Conservation (phyloP, 257 asterid genomes). For the Penstemon davidsonii region DNA sequence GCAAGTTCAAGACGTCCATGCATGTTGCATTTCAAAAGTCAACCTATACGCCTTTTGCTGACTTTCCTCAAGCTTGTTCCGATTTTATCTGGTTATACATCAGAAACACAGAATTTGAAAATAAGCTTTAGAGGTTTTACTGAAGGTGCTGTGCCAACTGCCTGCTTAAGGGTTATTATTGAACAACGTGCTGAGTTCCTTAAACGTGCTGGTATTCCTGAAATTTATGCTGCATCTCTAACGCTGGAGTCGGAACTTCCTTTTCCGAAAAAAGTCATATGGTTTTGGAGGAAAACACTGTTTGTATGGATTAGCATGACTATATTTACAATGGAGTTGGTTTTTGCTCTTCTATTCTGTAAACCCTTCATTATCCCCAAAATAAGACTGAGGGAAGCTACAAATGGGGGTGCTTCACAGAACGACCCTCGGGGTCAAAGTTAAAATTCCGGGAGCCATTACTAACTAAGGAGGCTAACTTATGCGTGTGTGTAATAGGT, state of each 20-base stretch:
- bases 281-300: slow-evolving; percentile 82
- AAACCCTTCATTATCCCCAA: slow-evolving; percentile 62
- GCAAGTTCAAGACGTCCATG: slow-evolving; percentile 66
- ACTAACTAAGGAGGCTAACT: background rate
- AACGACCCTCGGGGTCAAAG: slow-evolving; percentile 28
- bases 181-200: slow-evolving; percentile 80
- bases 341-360: slow-evolving; percentile 71
- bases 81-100: slow-evolving; percentile 62
- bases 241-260: slow-evolving; percentile 76
- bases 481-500: background rate
- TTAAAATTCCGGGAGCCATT: slow-evolving; percentile 5
- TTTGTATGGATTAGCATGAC: slow-evolving; percentile 81
- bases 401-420: slow-evolving; percentile 29
- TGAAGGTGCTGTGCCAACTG: slow-evolving; percentile 66
- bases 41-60: slow-evolving; percentile 58
- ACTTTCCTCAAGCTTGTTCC: slow-evolving; percentile 73
- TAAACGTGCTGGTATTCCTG: slow-evolving; percentile 78
- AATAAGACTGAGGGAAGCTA: slow-evolving; percentile 46
- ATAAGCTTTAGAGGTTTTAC: slow-evolving; percentile 52
- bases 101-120: slow-evolving; percentile 71
- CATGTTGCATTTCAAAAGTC: slow-evolving; percentile 74
- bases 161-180: slow-evolving; percentile 61
- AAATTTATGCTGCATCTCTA: slow-evolving; percentile 66
- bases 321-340: slow-evolving; percentile 57
- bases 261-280: slow-evolving; percentile 47